Conservation (phyloP, 345 rosid species). For the Aquilaria yunnanensis region DNA sequence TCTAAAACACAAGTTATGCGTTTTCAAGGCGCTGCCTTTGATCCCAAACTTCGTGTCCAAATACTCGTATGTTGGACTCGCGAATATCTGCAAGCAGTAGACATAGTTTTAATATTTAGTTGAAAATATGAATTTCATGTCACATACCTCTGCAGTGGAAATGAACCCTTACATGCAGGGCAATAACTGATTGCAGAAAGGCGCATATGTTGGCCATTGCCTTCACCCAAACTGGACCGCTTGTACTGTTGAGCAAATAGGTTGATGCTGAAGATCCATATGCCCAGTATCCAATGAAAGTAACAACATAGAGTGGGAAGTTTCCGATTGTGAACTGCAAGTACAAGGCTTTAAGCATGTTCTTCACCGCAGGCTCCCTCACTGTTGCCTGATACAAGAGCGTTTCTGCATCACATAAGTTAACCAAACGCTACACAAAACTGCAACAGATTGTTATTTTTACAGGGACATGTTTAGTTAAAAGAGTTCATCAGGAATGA, state of each 20-base stretch:
- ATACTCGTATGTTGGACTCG: conserved; percentile 81
- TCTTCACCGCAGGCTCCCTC: conserved; percentile 56
- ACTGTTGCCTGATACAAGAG: conserved; percentile 55
- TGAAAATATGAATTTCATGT: too few relatives aligned
- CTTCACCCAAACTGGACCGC: conserved; percentile 75
- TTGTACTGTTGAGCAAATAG: conserved; percentile 56
- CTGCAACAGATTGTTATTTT: too few relatives aligned
- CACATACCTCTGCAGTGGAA: too few relatives aligned
- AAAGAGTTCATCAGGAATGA: not conserved
- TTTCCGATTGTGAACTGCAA: conserved; percentile 70
- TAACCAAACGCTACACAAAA: not conserved
- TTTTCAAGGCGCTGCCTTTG: conserved; percentile 48
- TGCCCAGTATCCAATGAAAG: conserved; percentile 81
- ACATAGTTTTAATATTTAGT: too few relatives aligned
- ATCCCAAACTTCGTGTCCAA: conserved; percentile 74
- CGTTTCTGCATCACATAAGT: not conserved
- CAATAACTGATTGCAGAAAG: conserved; percentile 70
- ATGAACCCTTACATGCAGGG: conserved; percentile 48
- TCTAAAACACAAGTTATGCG: conserved; percentile 51
- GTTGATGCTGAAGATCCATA: conserved; percentile 62
- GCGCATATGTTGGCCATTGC: conserved; percentile 59
- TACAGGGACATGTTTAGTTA: too few relatives aligned
- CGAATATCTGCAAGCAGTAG: conserved; percentile 47
- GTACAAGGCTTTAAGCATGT: conserved; percentile 76
- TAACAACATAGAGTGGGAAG: conserved; percentile 56